These are phyloP conservation scores for Clavariopsis aquatica DNA, from an alignment of 495 filamentous ascomycete species.

Conservation along the genomic window DNA sequence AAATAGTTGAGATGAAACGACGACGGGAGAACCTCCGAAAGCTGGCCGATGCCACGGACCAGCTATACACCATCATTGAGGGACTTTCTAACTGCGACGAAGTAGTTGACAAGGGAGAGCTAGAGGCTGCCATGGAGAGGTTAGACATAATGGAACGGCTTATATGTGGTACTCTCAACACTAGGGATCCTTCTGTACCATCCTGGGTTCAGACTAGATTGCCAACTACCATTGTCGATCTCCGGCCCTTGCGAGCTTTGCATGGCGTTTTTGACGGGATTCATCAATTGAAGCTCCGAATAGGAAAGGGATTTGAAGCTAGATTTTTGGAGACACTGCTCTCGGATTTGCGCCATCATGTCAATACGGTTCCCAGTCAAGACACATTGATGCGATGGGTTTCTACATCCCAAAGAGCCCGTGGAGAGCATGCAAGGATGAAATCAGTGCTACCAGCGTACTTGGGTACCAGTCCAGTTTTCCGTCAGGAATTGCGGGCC, in stretches of 20 bases:
- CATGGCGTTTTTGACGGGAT: constrained; percentile 79
- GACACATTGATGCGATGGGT: constrained; percentile 80
- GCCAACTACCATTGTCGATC: constrained; percentile 57
- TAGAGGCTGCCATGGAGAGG: constrained; percentile 74
- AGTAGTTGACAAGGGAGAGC: constrained; percentile 74
- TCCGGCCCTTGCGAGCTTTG: constrained; percentile 76
- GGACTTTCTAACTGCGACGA: constrained; percentile 75
- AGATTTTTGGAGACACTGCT: constrained; percentile 78
- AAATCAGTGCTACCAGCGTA: constrained; percentile 72
- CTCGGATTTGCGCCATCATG: constrained; percentile 76
- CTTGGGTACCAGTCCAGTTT: constrained; percentile 63
- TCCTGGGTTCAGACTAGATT: constrained; percentile 31
- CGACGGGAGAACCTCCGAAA: constrained; percentile 82
- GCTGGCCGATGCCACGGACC: constrained; percentile 76
- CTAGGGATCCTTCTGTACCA: constrained; percentile 39
- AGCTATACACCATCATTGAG: constrained; percentile 76
- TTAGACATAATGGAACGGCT: constrained; percentile 76
- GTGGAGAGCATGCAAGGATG: constrained; percentile 66
- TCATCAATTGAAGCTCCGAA: constrained; percentile 68
- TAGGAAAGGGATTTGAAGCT: constrained; percentile 83
- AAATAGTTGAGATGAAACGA: constrained; percentile 79
- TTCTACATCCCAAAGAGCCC: constrained; percentile 59
- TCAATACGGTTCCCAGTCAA: constrained; percentile 68
- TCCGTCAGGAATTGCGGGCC: constrained; percentile 66
- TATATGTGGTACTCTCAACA: constrained; percentile 64